Base-by-base conservation (phyloP, 495 filamentous ascomycete genomes). In the Penicillium pulvis region DNA sequence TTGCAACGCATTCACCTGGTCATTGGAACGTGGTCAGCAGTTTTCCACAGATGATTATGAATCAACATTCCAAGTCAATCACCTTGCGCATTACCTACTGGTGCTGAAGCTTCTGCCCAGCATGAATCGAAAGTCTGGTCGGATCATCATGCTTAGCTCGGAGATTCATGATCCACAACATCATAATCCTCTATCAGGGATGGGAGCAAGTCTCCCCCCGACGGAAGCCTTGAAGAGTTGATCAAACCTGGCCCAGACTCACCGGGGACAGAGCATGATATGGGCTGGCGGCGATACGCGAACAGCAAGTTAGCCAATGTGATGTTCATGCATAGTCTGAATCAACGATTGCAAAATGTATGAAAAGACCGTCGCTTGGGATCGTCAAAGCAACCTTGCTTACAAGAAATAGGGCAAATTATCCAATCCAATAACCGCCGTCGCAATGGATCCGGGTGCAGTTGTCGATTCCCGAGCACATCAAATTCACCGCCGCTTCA, bases 271-370 rank as follows among this genome's bases (percentile, higher is more conserved):
- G 61, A 57, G 16, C 26, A 63, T 55, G 53, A 31, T 19, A 47
- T 51, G 55, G 62, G 59, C 14, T 59, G 61, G 33, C 58, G 55
- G 19, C 55, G 71, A 58, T 81, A 82, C 56, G 74, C 69, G 24
- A 73, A 65, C 17, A 74, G 74, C 8, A 81, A 81, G 51, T 57
- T 81, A 14, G 77, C 70, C 12, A 60, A 72, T 23, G 58, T 75
- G 12, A 78, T 72, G 67, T 80, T 74, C 71, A 74, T 74, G 69
- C 73, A 77, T 53, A 75, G 71, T 12, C 59, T 81, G 50, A 80
- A 79, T 43, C 56, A 68, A 4, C 58, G 66, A 44, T 68, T 83
- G 9, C 65, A 77, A 41, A 33, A 57, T 52, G 66, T 65, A 54
- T 4, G 14, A 35, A 31, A 4, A 14, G 16, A 26, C 1, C 10